phyloP scores from a whole-genome alignment of 345 rosid genomes.

The Adansonia digitata region DNA sequence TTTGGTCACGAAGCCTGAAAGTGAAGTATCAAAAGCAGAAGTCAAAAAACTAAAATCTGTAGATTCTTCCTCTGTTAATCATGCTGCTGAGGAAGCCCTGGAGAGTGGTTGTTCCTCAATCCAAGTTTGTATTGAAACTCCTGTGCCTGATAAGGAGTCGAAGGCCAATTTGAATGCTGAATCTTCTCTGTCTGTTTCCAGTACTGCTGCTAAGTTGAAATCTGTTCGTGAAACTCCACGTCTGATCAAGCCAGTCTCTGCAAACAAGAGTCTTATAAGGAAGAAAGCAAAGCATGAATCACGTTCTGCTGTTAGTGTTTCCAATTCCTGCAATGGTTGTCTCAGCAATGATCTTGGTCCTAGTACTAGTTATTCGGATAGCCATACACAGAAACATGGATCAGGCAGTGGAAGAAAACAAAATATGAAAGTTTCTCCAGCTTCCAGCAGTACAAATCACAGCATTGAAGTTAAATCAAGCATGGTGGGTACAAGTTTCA shows the following conservation, averaged over 20 bases:
- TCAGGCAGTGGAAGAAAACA: constrained; percentile 30
- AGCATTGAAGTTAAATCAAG: constrained; percentile 34
- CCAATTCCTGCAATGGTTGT: constrained; percentile 21
- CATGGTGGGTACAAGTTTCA: constrained; percentile 31
- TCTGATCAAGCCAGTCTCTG: constrained; percentile 46
- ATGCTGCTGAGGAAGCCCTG: no score
- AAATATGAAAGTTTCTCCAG: constrained; percentile 29
- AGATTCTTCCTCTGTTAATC: not conserved
- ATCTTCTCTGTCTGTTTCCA: constrained; percentile 24
- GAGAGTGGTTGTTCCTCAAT: not conserved
- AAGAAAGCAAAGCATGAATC: constrained; percentile 47
- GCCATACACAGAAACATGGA: constrained; percentile 12
- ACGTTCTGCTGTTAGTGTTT: constrained; percentile 29
- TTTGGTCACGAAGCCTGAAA: constrained; percentile 13
- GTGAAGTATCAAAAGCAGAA: constrained; percentile 18
- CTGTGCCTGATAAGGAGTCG: constrained; percentile 22
- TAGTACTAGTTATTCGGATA: constrained; percentile 28
- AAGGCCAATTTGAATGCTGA: constrained; percentile 29
- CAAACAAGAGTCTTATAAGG: constrained; percentile 46
- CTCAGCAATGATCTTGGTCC: constrained; percentile 28
- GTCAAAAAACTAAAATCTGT: constrained; percentile 9
- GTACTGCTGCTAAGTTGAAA: constrained; percentile 17
- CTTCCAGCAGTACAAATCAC: constrained; percentile 29
- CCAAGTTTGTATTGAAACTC: constrained; percentile 17
- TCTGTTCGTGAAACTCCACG: constrained; percentile 26